Percentiles rank a stretch among this genome's conserved stretches.
These are phyloP conservation scores for Aspergillus niger DNA, from an alignment of 2,329 filamentous ascomycete genomes.

Conservation along the genomic window DNA sequence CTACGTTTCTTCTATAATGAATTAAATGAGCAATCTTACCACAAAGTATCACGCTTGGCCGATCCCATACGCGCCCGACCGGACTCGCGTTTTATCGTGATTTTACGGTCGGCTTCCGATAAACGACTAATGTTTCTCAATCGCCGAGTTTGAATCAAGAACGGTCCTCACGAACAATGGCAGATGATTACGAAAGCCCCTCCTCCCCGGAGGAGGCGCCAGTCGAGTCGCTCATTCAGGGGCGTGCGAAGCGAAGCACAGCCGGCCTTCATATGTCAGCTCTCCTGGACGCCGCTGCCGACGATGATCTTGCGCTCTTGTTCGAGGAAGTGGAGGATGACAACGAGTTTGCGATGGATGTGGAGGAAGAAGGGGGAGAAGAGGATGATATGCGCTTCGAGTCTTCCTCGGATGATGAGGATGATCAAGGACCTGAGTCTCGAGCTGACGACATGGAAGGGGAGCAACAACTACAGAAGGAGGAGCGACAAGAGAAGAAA, in stretches of 20 bases:
- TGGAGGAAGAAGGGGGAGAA: constrained; percentile 52
- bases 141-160: background rate
- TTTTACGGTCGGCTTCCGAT: constrained; percentile 6
- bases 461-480: constrained; percentile 80
- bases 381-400: constrained; percentile 81
- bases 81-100: constrained; percentile 1
- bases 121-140: background rate
- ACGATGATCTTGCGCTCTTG: constrained; percentile 63
- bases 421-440: constrained; percentile 64
- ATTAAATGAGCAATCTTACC: background rate
- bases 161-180: constrained; percentile 17
- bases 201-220: constrained; percentile 33
- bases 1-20: background rate
- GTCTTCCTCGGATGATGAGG: constrained; percentile 80
- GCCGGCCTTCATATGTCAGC: constrained; percentile 82
- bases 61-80: background rate
- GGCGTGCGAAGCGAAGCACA: constrained; percentile 72
- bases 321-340: constrained; percentile 67
- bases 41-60: background rate
- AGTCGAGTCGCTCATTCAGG: constrained; percentile 38
- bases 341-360: constrained; percentile 42
- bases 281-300: constrained; percentile 74
- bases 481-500: constrained; percentile 71
- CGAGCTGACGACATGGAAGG: constrained; percentile 73
- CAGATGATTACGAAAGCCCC: constrained; percentile 27